Percentiles rank a stretch among this genome's conserved stretches.
phyloP scores from a whole-genome alignment of 768 basidiomycete genomes.

The Psilocybe cyanescens region DNA sequence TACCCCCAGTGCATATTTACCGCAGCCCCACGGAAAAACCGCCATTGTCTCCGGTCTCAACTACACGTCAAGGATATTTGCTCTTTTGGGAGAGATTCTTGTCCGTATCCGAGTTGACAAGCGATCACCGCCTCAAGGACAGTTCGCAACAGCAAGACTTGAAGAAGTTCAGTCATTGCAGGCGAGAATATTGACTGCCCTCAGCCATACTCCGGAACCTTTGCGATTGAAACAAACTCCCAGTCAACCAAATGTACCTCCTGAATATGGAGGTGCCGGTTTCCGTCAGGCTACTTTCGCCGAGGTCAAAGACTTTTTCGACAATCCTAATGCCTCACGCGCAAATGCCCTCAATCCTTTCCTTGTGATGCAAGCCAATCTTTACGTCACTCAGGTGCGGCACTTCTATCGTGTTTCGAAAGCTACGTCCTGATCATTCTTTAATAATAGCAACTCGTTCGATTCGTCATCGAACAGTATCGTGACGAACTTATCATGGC shows the following conservation, averaged over 20 bases:
- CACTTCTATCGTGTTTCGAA: background rate
- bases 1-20: constrained; percentile 80
- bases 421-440: background rate
- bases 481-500: constrained; percentile 80
- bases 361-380: constrained; percentile 90
- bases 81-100: constrained; percentile 83
- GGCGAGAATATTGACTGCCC: constrained; percentile 71
- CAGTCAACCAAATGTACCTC: constrained; percentile 49
- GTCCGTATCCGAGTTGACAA: constrained; percentile 88
- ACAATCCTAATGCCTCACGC: constrained; percentile 86
- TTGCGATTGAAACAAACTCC: constrained; percentile 68
- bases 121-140: constrained; percentile 82
- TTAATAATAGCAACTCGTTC: constrained; percentile 78
- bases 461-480: constrained; percentile 92
- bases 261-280: constrained; percentile 69
- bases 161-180: constrained; percentile 87
- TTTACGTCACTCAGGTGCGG: constrained; percentile 88
- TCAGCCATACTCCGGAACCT: constrained; percentile 77
- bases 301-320: constrained; percentile 90
- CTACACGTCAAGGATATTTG: constrained; percentile 85
- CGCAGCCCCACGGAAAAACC: constrained; percentile 87
- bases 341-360: constrained; percentile 88
- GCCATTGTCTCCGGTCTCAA: constrained; percentile 87
- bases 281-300: constrained; percentile 86
- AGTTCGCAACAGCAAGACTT: constrained; percentile 81